These are phyloP conservation scores for Shiraia bambusicola DNA, from an alignment of 2,329 filamentous ascomycete species.

Conservation along the genomic window DNA sequence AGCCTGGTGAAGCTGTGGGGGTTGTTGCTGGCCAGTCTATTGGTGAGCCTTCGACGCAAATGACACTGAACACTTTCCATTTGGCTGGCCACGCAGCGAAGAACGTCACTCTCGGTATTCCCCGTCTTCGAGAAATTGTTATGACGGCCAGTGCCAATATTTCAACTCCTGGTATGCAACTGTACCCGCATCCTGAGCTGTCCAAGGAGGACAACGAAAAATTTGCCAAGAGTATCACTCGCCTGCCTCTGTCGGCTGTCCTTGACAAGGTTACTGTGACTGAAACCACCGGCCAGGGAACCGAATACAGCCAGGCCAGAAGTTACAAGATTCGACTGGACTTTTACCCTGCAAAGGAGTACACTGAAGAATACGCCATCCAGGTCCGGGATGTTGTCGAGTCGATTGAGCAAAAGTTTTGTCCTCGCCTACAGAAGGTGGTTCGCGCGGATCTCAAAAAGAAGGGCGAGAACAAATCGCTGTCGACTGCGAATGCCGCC, in stretches of 20 bases:
- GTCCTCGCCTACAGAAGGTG: constrained; percentile 69
- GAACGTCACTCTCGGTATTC: constrained; percentile 98
- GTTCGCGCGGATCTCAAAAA: constrained; percentile 78
- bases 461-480: constrained; percentile 61
- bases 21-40: constrained; percentile 96
- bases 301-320: constrained; percentile 71
- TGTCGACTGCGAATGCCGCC: constrained; percentile 56
- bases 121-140: constrained; percentile 91
- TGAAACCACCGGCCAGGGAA: constrained; percentile 74
- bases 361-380: constrained; percentile 83
- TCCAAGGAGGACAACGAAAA: constrained; percentile 67
- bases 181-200: constrained; percentile 74
- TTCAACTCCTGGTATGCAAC: constrained; percentile 86
- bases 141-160: constrained; percentile 94
- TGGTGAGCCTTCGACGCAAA: constrained; percentile 96
- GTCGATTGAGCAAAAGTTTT: constrained; percentile 77
- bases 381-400: constrained; percentile 72
- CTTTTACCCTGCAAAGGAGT: constrained; percentile 84
- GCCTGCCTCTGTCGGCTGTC: constrained; percentile 79
- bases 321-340: constrained; percentile 79
- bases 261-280: constrained; percentile 78
- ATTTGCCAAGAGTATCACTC: constrained; percentile 91
- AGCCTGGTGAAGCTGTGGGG: constrained; percentile 93
- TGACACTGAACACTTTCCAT: constrained; percentile 99
- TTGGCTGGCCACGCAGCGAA: constrained; percentile 97